Evolutionary conservation across 768 basidiomycete species (phyloP), one percentile per base, ranked within the genome.

Genomic region (Trametes meyenii): DNA sequence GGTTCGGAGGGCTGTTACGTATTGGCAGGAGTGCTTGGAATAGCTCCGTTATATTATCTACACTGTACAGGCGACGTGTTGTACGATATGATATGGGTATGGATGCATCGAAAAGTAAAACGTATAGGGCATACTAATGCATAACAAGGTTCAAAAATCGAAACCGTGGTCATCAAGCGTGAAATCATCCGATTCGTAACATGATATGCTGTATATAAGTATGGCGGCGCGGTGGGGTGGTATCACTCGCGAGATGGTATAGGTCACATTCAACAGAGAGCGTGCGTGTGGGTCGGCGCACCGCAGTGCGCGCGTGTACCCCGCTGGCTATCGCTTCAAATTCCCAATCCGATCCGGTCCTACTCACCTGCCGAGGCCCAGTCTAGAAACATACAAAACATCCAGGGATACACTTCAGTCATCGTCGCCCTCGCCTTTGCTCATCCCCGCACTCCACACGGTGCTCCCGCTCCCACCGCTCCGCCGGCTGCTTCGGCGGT

Each of bases 401-500:
- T 63, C 46, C 62, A 49, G 35, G 38, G 45, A 39, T 57, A 62
- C 61, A 62, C 50, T 43, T 63, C 63, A 77, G 52, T 71, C 71
- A 50, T 74, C 75, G 33, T 73, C 75, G 14, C 78, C 80, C 39
- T 78, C 85, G 26, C 81, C 77, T 50, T 78, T 86, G 66, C 85
- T 85, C 86, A 90, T 87, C 35, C 91, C 91, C 52, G 91, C 91
- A 71, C 92, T 93, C 87, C 88, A 94, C 29, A 94, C 89, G 1
- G 92, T 94, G 73, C 89, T 90, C 12, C 83, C 86, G 65, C 85
- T 87, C 39, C 84, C 83, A 63, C 87, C 88, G 40, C 85, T 78
- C 49, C 77, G 76, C 61, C 81, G 78, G 50, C 82, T 76, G 56
- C 85, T 84, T 63, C 86, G 81, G 70, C 88, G 80, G 59, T 87